These are phyloP conservation scores for Eucalyptus curtisii DNA, from an alignment of 345 rosid species.

Conservation along the genomic window DNA sequence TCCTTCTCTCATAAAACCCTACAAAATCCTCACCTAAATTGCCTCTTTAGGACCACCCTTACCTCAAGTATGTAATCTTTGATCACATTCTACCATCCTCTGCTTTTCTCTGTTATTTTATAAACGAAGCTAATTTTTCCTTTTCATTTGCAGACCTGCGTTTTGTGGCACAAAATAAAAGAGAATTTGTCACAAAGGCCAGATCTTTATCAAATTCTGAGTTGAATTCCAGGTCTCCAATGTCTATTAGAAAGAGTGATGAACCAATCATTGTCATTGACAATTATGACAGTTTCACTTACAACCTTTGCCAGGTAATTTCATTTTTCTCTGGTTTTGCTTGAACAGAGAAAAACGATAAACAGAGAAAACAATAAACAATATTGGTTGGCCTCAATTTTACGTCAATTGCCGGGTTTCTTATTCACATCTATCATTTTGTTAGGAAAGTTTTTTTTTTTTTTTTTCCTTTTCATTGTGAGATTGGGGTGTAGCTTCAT, in stretches of 20 bases:
- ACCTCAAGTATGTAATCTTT: conserved; percentile 5
- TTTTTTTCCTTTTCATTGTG: not conserved
- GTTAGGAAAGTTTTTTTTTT: not conserved
- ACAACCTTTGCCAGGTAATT: conserved; percentile 89
- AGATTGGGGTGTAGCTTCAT: not conserved
- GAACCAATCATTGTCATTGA: conserved; percentile 75
- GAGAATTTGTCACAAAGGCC: conserved; percentile 21
- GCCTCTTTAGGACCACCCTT: not conserved
- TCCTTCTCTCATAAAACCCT: not conserved
- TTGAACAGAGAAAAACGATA: not conserved
- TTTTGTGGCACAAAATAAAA: conserved; percentile 18
- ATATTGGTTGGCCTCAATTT: not conserved
- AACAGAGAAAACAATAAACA: not conserved
- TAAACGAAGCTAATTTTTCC: not conserved
- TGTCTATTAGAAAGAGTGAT: conserved; percentile 7
- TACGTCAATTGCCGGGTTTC: not conserved
- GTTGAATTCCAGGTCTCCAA: conserved; percentile 16
- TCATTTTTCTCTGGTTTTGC: not conserved
- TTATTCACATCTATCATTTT: not conserved
- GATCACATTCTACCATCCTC: not conserved
- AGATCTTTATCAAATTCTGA: conserved; percentile 18
- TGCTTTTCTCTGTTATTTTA: not conserved
- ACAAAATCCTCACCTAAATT: not conserved
- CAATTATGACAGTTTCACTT: conserved; percentile 94
- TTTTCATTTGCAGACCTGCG: conserved; percentile 19